phyloP scores from a whole-genome alignment of 768 basidiomycete genomes.

The Lentinula guzmanii region DNA sequence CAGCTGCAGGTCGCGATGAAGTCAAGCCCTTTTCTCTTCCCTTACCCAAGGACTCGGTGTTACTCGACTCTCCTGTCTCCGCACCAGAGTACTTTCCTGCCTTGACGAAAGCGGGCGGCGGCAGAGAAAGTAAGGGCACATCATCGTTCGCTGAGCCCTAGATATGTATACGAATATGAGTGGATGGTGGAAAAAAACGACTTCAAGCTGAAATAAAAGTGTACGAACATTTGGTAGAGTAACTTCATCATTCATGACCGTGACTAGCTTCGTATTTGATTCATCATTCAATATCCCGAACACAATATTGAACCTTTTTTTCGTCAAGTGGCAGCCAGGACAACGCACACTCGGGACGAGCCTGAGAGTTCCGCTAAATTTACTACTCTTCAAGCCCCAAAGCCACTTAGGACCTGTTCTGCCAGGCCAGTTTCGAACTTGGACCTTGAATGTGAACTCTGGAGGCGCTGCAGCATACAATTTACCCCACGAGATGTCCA shows the following conservation, averaged over 20 bases:
- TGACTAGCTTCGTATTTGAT: background rate
- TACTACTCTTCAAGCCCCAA: background rate
- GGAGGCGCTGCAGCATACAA: background rate
- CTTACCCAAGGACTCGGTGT: no score
- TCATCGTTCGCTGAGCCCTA: background rate
- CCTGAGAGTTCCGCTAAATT: background rate
- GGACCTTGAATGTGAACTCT: background rate
- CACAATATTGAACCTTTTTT: background rate
- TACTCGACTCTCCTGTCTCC: background rate
- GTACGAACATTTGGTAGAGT: background rate
- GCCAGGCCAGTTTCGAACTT: background rate
- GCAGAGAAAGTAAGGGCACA: background rate
- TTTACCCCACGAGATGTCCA: background rate
- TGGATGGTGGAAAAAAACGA: background rate
- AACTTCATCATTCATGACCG: background rate
- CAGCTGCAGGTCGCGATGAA: background rate
- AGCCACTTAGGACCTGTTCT: background rate
- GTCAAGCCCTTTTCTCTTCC: background rate
- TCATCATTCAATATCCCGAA: background rate
- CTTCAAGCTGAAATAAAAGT: background rate
- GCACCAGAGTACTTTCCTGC: background rate
- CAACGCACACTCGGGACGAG: background rate
- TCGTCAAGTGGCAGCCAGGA: background rate
- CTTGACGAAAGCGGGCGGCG: background rate
- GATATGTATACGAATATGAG: background rate